Evolutionary conservation across 2,329 filamentous ascomycete species (phyloP), one percentile per base, ranked within the genome.

Genomic region (Grosmannia serpens): DNA sequence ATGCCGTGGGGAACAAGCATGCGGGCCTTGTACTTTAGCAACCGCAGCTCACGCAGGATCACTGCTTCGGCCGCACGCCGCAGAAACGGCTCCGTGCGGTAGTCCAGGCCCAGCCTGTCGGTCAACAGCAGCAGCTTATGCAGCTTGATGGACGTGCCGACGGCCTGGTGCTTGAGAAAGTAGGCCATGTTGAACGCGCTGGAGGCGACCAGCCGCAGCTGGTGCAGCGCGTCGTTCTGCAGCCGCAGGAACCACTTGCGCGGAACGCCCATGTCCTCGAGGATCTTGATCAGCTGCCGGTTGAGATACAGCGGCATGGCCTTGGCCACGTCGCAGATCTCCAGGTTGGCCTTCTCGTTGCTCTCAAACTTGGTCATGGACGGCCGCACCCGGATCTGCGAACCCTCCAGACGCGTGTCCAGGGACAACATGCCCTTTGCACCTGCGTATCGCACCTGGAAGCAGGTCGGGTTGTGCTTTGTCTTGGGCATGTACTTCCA

Each of bases 341-440:
- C 88, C 1, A 92, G 74, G 55, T 86, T 78, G 5, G 67, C 68
- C 2, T 68, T 72, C 46, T 80, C 76, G 0, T 73, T 66, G 56
- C 82, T 84, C 1, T 77, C 67, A 62, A 94, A 95, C 65, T 95
- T 95, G 58, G 81, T 76, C 90, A 95, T 95, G 5, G 88, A 92
- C 20, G 76, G 71, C 2, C 90, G 80, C 24, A 95, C 72, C 31
- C 74, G 73, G 46, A 95, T 74, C 2, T 75, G 67, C 33, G 79
- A 77, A 0, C 85, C 87, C 0, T 65, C 2, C 0, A 91, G 73
- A 1, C 75, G 72, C 11, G 76, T 72, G 64, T 95, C 88, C 0
- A 92, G 70, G 0, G 86, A 81, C 0, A 94, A 75, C 82, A 91
- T 89, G 0, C 89, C 89, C 69, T 95, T 95, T 4, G 83, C 84